These are phyloP conservation scores for Cyclostephanos tholiformis DNA, from an alignment of 108 stramenopile genomes.

Conservation along the genomic window DNA sequence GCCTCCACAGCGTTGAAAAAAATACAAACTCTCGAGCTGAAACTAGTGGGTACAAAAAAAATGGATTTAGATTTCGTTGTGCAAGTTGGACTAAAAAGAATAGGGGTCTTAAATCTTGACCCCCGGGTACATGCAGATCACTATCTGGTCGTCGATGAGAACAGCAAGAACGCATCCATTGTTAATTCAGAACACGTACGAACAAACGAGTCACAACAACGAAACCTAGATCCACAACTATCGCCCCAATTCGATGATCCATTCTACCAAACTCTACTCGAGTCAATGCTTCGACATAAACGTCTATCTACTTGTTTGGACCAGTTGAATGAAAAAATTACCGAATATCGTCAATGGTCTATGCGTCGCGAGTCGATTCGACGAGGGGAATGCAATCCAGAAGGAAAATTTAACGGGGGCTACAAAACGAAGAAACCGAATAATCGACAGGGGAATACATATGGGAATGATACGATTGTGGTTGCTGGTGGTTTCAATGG, in stretches of 20 bases:
- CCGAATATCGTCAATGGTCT: constrained; percentile 69
- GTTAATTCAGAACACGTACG: constrained; percentile 3
- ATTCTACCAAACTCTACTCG: constrained; percentile 45
- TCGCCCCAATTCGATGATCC: constrained; percentile 30
- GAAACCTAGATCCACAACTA: constrained; percentile 6
- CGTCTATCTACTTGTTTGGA: constrained; percentile 60
- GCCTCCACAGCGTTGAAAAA: constrained; percentile 20
- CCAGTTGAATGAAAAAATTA: constrained; percentile 70
- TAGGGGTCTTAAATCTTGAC: constrained; percentile 60
- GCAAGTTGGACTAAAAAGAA: constrained; percentile 53
- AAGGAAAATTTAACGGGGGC: neutral
- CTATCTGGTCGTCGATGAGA: neutral
- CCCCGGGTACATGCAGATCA: constrained; percentile 14
- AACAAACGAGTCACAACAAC: neutral
- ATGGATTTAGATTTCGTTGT: constrained; percentile 55
- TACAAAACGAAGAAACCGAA: constrained; percentile 41
- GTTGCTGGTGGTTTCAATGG: constrained; percentile 19
- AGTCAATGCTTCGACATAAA: constrained; percentile 66
- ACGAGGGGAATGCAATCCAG: constrained; percentile 11
- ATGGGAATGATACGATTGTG: constrained; percentile 34
- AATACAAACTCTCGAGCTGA: constrained; percentile 24
- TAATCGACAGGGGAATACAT: constrained; percentile 19
- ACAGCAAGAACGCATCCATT: constrained; percentile 2
- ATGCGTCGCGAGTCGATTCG: constrained; percentile 40
- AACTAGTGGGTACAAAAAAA: constrained; percentile 44